phyloP scores from a whole-genome alignment of 176 grass and related monocot genomes.

The Canna indica region DNA sequence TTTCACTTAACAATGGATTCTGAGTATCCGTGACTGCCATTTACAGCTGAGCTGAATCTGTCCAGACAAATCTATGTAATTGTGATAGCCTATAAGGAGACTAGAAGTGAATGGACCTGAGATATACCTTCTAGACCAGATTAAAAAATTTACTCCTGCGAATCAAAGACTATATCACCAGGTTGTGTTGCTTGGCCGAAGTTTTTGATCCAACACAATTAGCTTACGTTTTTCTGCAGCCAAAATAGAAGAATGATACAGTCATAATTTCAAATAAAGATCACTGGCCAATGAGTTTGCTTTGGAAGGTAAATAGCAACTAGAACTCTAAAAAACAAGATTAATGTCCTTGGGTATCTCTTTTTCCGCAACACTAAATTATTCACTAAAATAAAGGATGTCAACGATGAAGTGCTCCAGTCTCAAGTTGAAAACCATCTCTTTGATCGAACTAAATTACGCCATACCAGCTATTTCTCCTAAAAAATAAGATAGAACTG shows the following conservation, averaged over 20 bases:
- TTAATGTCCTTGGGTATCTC: neutral
- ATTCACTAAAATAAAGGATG: neutral
- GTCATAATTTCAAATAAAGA: neutral
- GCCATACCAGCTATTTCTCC: neutral
- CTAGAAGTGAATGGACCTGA: neutral
- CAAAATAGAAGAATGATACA: neutral
- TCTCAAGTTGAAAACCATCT: neutral
- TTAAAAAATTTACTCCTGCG: too few species aligned
- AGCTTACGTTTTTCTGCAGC: neutral
- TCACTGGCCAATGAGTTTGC: neutral
- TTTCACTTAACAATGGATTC: constrained; percentile 61
- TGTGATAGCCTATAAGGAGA: neutral
- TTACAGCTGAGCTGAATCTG: constrained; percentile 36
- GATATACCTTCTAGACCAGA: neutral
- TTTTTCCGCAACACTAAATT: neutral
- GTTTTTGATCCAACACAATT: neutral
- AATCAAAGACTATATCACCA: too few species aligned
- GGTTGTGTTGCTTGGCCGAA: neutral
- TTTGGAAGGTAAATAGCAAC: neutral
- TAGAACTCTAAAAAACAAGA: neutral
- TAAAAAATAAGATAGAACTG: neutral
- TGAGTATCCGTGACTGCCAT: constrained; percentile 56
- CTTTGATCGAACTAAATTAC: neutral
- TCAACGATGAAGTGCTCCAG: constrained; percentile 7
- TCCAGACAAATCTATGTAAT: neutral